Percentiles rank a stretch among this genome's conserved stretches.
Evolutionary conservation across 768 basidiomycete species (phyloP).

Genomic region (Stropharia rugosoannulata): DNA sequence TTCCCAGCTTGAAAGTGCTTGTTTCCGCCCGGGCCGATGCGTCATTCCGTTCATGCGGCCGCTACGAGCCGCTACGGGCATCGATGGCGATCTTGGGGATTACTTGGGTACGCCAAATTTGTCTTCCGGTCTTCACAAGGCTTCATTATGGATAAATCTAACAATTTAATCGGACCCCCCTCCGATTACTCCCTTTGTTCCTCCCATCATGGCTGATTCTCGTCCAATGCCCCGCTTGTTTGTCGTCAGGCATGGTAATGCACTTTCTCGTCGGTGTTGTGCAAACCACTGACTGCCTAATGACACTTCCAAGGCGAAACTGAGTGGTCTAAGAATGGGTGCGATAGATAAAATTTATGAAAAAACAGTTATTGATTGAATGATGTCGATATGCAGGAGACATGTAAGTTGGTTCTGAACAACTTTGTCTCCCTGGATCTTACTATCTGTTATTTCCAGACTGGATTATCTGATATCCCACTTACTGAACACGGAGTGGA

Average conservation of each 20-base stretch:
- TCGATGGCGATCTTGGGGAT: neutral
- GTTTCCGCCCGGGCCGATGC: neutral
- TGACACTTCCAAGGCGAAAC: conserved; percentile 66
- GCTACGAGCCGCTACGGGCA: neutral
- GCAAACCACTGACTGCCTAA: neutral
- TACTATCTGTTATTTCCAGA: conserved; percentile 41
- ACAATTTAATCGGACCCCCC: neutral
- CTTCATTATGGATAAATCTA: neutral
- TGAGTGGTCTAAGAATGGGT: conserved; percentile 91
- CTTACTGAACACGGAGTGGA: conserved; percentile 75
- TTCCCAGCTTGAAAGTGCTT: neutral
- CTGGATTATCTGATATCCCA: conserved; percentile 85
- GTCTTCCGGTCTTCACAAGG: neutral
- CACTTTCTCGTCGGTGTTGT: neutral
- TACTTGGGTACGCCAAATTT: neutral
- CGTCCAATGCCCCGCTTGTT: conserved; percentile 74
- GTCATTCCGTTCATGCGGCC: neutral
- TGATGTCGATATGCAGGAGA: conserved; percentile 38
- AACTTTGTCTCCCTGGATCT: neutral
- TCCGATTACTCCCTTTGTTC: neutral
- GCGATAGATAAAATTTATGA: conserved; percentile 19
- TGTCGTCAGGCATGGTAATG: conserved; percentile 73
- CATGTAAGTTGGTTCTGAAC: conserved; percentile 43
- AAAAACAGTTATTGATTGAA: neutral
- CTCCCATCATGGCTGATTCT: conserved; percentile 25